These are phyloP conservation scores for Cicer arietinum DNA, from an alignment of 306 rosid species.

Conservation along the genomic window DNA sequence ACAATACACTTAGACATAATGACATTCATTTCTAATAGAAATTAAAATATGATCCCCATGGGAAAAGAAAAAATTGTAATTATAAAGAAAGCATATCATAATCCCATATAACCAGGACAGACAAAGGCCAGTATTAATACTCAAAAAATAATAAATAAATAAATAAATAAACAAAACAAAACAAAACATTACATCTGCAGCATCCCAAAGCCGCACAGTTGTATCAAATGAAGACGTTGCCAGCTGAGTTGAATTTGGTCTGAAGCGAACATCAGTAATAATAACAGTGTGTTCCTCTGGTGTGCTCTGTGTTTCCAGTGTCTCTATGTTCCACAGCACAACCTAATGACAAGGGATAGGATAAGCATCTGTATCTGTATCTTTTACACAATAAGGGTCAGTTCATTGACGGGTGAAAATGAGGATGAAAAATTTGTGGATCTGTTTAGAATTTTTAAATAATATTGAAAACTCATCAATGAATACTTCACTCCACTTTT, in stretches of 20 bases:
- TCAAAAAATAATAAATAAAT: constrained; percentile 22
- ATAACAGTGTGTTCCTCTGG: constrained; percentile 71
- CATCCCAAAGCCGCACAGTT: constrained; percentile 93
- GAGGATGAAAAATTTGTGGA: constrained; percentile 7
- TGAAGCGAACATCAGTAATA: constrained; percentile 90
- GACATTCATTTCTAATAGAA: constrained; percentile 1
- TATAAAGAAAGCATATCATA: constrained; percentile 25
- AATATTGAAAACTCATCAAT: constrained; percentile 24
- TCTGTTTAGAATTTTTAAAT: constrained; percentile 29
- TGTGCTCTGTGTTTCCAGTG: constrained; percentile 76
- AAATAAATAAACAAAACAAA: background rate
- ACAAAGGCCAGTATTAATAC: constrained; percentile 29
- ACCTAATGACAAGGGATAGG: constrained; percentile 63
- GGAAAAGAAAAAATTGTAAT: constrained; percentile 6
- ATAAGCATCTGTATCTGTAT: constrained; percentile 48
- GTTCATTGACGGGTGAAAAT: constrained; percentile 2
- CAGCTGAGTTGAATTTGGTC: constrained; percentile 91
- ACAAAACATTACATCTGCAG: constrained; percentile 69
- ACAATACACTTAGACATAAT: constrained; percentile 2
- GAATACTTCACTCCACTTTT: constrained; percentile 13
- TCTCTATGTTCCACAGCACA: constrained; percentile 92
- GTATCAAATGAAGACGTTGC: constrained; percentile 94
- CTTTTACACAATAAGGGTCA: constrained; percentile 15
- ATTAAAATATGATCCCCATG: constrained; percentile 6
- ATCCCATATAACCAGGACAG: constrained; percentile 3